phyloP scores from a whole-genome alignment of 179 eudicot genomes.

The Beta macrorhiza region DNA sequence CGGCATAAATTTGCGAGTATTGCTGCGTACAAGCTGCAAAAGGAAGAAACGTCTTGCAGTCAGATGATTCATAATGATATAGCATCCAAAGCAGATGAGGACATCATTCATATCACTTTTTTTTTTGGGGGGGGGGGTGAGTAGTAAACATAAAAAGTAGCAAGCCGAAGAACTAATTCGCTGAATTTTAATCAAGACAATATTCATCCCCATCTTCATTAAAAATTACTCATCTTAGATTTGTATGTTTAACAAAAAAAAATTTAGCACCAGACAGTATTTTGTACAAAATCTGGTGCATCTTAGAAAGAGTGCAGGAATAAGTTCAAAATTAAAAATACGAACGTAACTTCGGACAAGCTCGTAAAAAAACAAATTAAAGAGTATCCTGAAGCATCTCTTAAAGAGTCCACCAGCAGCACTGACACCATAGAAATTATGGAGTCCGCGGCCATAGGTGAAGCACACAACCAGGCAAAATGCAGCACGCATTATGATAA shows the following conservation, averaged over 20 bases:
- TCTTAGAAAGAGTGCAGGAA: not conserved
- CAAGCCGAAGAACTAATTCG: not conserved
- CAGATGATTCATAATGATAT: not conserved
- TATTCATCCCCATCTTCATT: not conserved
- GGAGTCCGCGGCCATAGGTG: not conserved
- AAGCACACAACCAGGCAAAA: not conserved
- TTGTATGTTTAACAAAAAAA: not conserved
- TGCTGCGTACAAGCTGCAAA: constrained; percentile 91
- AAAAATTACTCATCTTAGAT: not conserved
- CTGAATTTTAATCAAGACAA: not conserved
- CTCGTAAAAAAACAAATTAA: not conserved
- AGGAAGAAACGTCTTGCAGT: constrained; percentile 4
- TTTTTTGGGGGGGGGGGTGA: too few species aligned
- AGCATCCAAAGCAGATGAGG: not conserved
- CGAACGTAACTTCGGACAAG: not conserved
- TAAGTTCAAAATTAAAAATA: not conserved
- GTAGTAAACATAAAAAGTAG: not conserved
- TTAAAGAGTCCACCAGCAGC: not conserved
- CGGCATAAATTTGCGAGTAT: constrained; percentile 90
- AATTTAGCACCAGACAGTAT: not conserved
- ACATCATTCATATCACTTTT: not conserved
- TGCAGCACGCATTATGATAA: too few species aligned
- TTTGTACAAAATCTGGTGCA: not conserved
- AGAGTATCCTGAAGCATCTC: not conserved
- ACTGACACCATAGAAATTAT: not conserved